Base-by-base conservation (phyloP, 352 stramenopile genomes). In the Pythium folliculosum region DNA sequence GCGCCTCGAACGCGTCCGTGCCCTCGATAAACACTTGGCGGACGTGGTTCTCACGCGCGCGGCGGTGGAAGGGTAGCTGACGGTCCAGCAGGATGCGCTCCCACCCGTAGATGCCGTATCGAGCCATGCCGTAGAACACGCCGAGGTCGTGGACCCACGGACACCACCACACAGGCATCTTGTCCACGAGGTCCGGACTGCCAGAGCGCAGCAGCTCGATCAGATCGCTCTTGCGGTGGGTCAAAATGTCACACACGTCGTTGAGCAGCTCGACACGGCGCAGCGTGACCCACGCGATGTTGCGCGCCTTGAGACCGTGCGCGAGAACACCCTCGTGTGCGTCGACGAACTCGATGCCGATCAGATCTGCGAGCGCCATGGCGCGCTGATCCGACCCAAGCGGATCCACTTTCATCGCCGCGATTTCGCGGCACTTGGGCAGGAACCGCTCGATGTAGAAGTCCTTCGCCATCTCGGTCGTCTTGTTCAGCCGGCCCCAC, bases 131-230 rank as follows among this genome's bases (percentile, higher is more conserved):
- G 51, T 88, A 88, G 21, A 96, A 83, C 12, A 94, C 47, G 3
- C 77, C 84, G 19, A 92, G 62, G 56, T 96, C 88, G 60, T 96
- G 88, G 27, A 95, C 81, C 88, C 88, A 96, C 13, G 88, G 88
- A 66, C 88, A 96, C 88, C 88, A 96, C 88, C 88, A 96, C 32
- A 94, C 82, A 5, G 88, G 88, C 86, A 96, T 94, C 51, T 88
- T 76, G 12, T 76, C 63, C 44, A 94, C 85, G 9, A 94, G 70
- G 50, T 77, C 68, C 6, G 77, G 64, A 23, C 70, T 79, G 25
- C 88, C 86, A 2, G 86, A 95, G 0, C 84, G 77, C 32, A 96
- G 66, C 30, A 82, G 72, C 53, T 69, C 55, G 7, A 84, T 69
- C 14, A 96, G 58, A n/a, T 73, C 72, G 22, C 32, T 47, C 37